These are phyloP conservation scores for Colletotrichum sidae DNA, from an alignment of 2,329 filamentous ascomycete species.

Conservation along the genomic window DNA sequence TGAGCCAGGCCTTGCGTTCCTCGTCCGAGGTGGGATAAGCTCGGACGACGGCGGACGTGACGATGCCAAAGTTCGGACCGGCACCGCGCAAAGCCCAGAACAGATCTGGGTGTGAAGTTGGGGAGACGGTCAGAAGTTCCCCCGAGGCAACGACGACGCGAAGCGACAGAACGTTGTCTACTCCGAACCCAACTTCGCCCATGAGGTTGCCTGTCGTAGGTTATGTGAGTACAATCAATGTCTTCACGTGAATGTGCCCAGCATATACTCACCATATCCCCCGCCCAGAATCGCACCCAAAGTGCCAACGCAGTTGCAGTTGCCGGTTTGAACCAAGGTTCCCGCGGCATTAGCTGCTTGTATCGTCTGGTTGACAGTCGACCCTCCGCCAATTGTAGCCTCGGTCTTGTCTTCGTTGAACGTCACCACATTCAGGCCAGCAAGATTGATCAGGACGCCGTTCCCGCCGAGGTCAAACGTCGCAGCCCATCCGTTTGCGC, in stretches of 20 bases:
- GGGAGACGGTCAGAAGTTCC: slow-evolving; percentile 51
- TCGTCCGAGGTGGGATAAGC: neutral
- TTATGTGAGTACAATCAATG: neutral
- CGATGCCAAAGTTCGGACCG: slow-evolving; percentile 56
- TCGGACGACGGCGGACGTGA: slow-evolving; percentile 40
- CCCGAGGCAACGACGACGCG: slow-evolving; percentile 54
- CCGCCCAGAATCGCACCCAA: slow-evolving; percentile 32
- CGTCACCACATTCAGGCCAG: slow-evolving; percentile 39
- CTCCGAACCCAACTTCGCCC: slow-evolving; percentile 29
- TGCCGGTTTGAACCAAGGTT: slow-evolving; percentile 38
- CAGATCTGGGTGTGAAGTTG: slow-evolving; percentile 54
- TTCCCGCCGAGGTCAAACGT: slow-evolving; percentile 31
- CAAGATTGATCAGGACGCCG: slow-evolving; percentile 42
- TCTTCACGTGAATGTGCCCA: neutral
- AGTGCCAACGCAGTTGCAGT: slow-evolving; percentile 2
- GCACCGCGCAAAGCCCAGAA: slow-evolving; percentile 57
- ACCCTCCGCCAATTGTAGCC: slow-evolving; percentile 37
- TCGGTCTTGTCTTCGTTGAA: slow-evolving; percentile 36
- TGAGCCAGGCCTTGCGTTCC: neutral
- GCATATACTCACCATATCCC: slow-evolving; percentile 17
- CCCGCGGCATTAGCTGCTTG: slow-evolving; percentile 28
- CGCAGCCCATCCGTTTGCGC: slow-evolving; percentile 38
- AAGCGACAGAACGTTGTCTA: slow-evolving; percentile 54
- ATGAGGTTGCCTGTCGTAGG: neutral
- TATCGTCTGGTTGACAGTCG: slow-evolving; percentile 30